phyloP scores from a whole-genome alignment of 2,329 filamentous ascomycete genomes.

The Cryphonectria radicalis region DNA sequence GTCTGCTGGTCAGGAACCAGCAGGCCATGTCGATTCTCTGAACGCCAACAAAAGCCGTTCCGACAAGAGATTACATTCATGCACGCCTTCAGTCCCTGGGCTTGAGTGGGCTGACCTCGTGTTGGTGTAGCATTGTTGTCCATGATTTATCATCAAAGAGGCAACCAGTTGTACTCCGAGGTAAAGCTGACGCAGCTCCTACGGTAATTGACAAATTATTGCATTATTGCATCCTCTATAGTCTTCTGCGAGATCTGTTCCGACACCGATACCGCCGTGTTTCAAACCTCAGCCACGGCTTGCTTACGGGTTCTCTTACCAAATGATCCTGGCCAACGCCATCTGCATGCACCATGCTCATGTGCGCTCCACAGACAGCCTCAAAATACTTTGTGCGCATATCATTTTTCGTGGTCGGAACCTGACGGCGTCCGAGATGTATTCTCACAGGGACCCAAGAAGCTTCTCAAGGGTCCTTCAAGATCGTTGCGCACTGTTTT shows the following conservation, averaged over 20 bases:
- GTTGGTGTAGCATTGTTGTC: conserved; percentile 1
- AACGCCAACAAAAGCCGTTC: neutral
- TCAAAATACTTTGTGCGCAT: conserved; percentile 13
- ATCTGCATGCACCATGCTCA: conserved; percentile 14
- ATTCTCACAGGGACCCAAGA: too few relatives aligned
- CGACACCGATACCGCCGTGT: neutral
- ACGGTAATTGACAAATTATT: neutral
- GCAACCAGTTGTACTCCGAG: neutral
- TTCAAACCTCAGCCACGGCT: neutral
- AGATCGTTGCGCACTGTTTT: neutral
- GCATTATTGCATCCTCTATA: neutral
- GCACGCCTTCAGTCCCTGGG: neutral
- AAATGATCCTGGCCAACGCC: conserved; percentile 8
- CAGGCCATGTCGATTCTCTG: neutral
- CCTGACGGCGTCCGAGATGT: neutral
- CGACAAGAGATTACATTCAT: neutral
- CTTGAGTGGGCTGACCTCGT: neutral
- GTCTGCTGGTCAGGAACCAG: neutral
- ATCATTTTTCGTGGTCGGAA: neutral
- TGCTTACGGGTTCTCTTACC: conserved; percentile 7
- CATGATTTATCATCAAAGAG: conserved; percentile 4
- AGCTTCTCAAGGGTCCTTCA: neutral
- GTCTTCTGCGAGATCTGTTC: neutral
- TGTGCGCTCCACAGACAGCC: conserved; percentile 9
- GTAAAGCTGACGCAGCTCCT: neutral